Base-by-base conservation (phyloP, 2,329 filamentous ascomycete genomes). In the Colletotrichum sublineola region DNA sequence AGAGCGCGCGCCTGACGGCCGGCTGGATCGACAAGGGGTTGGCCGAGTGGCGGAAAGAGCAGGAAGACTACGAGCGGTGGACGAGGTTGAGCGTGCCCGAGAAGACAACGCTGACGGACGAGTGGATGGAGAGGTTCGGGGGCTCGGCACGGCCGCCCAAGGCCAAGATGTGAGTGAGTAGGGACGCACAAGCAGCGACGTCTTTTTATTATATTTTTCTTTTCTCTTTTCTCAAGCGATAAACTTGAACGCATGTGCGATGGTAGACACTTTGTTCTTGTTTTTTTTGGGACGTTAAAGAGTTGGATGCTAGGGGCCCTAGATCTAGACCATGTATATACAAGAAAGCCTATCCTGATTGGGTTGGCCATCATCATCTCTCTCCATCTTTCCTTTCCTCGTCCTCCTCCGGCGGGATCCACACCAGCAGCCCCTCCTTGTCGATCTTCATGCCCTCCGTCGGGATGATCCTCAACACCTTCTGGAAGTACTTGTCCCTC, bases 401-500 rank as follows among this genome's bases (percentile, higher is more conserved):
- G 3, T 80, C 79, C 36, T 74, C 75, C 67, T 80, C 82, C 15
- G 84, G 85, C 46, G 87, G 87, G 24, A 92, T 85, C 90, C 90
- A 93, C 31, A 93, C 78, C 75, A 91, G 77, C 31, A 93, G 78
- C 0, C 90, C 90, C 4, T 92, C 89, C 81, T 91, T 91, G 71
- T 91, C 89, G 63, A 84, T 83, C 80, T 87, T 90, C 84, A 91
- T 92, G 31, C 91, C 93, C 78, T 92, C 93, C 0, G 93, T 96
- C 2, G 94, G 91, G 72, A 94, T 90, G 33, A 97, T 91, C 74
- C 92, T 91, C 73, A 98, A 81, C 53, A 93, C 91, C 86, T 98
- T 97, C 80, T 97, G 95, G 82, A 97, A 98, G 78, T 97, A 97
- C 77, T 93, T 92, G 84, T 97, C 96, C 73, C 94, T 88, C 50